Percentiles rank a stretch among this genome's conserved stretches.
Evolutionary conservation across 345 rosid genomes (phyloP).

Genomic region (Gossypium ekmanianum): DNA sequence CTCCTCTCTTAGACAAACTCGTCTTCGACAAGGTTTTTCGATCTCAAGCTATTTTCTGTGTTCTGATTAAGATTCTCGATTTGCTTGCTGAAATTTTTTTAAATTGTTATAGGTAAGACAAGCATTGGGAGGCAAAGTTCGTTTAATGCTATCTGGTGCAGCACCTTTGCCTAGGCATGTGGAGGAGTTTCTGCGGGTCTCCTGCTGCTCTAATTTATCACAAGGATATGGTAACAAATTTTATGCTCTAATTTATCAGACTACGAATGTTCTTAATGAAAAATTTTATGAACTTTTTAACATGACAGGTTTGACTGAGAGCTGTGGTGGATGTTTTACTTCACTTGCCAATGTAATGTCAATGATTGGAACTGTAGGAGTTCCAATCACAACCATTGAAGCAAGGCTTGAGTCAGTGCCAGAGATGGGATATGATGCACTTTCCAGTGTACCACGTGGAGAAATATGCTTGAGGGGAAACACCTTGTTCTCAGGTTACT

Average conservation of each 20-base stretch:
- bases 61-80: not conserved
- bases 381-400: slow-evolving; percentile 86
- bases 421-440: slow-evolving; percentile 92
- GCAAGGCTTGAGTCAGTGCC: slow-evolving; percentile 88
- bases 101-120: slow-evolving; percentile 51
- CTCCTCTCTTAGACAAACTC: slow-evolving; percentile 76
- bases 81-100: slow-evolving; percentile 5
- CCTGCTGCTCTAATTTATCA: slow-evolving; percentile 67
- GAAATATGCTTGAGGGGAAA: slow-evolving; percentile 86
- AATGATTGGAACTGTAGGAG: slow-evolving; percentile 92
- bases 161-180: slow-evolving; percentile 91
- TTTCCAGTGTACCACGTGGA: slow-evolving; percentile 61
- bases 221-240: slow-evolving; percentile 79
- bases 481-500: slow-evolving; percentile 85
- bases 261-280: slow-evolving; percentile 57
- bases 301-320: slow-evolving; percentile 79
- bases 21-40: slow-evolving; percentile 70
- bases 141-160: slow-evolving; percentile 79
- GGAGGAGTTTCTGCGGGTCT: slow-evolving; percentile 84
- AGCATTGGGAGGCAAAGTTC: slow-evolving; percentile 79
- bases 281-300: not conserved
- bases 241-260: slow-evolving; percentile 68
- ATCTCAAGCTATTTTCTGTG: not conserved
- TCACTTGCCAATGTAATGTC: slow-evolving; percentile 68
- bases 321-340: slow-evolving; percentile 83